Evolutionary conservation across 163 green algal genomes (phyloP).

Genomic region (Picocystis sp.): DNA sequence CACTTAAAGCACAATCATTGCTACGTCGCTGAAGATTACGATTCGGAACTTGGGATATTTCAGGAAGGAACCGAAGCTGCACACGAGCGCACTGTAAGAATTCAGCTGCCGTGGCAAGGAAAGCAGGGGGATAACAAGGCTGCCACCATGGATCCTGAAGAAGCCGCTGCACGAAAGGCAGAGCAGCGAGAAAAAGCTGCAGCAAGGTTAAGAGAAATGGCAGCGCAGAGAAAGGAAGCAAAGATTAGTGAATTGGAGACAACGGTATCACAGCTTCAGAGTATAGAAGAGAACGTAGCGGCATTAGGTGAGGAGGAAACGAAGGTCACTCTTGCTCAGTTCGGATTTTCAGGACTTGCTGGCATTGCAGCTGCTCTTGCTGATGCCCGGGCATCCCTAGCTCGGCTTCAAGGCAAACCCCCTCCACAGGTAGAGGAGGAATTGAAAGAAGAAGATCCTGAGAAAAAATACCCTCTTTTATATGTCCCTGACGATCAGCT

Average conservation of each 20-base stretch:
- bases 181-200: slow-evolving; percentile 11
- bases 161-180: slow-evolving; percentile 10
- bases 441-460: not conserved
- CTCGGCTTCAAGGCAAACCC: slow-evolving; percentile 4
- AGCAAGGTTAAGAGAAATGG: slow-evolving; percentile 16
- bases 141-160: not conserved
- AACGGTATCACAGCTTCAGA: not conserved
- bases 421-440: slow-evolving; percentile 8
- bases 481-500: slow-evolving; percentile 17
- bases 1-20: slow-evolving; percentile 19
- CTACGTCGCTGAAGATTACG: slow-evolving; percentile 13
- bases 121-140: slow-evolving; percentile 2
- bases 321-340: no score
- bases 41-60: slow-evolving; percentile 4
- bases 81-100: slow-evolving; percentile 8
- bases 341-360: no score
- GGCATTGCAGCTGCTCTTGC: no score
- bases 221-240: slow-evolving; percentile 14
- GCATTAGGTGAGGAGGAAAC: no score
- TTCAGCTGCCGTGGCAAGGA: not conserved
- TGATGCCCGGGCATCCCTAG: no score
- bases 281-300: no score
- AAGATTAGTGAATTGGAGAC: slow-evolving; percentile 15
- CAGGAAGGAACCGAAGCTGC: slow-evolving; percentile 2
- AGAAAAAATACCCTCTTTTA: slow-evolving; percentile 7